These are phyloP conservation scores for Epicoccum nigrum DNA, from an alignment of 2,329 filamentous ascomycete genomes.

Conservation along the genomic window DNA sequence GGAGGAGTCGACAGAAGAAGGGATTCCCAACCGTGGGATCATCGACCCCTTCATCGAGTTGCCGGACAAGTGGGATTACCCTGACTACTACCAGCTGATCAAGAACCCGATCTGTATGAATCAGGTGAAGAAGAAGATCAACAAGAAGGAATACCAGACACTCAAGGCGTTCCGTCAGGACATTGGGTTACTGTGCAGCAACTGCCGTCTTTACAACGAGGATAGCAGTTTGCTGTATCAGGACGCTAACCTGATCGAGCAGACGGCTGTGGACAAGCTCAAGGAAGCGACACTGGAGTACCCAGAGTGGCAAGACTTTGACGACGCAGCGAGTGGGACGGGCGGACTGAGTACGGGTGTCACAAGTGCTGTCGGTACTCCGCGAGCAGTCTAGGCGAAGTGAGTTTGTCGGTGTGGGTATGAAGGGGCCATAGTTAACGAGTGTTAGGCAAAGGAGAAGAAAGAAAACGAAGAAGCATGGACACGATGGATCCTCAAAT, in stretches of 20 bases:
- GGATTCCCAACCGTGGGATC: constrained; percentile 73
- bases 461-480: no score
- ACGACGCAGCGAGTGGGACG: constrained; percentile 56
- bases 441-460: no score
- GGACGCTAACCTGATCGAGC: constrained; percentile 89
- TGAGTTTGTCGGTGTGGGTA: neutral
- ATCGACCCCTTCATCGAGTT: constrained; percentile 94
- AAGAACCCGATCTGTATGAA: constrained; percentile 94
- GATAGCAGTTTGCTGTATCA: constrained; percentile 90
- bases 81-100: constrained; percentile 95
- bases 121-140: constrained; percentile 91
- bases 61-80: constrained; percentile 85
- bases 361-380: constrained; percentile 42
- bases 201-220: constrained; percentile 96
- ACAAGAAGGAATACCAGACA: constrained; percentile 88
- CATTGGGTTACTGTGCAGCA: constrained; percentile 82
- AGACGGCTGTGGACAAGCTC: constrained; percentile 59
- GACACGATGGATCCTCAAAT: neutral
- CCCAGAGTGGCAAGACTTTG: constrained; percentile 64
- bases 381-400: constrained; percentile 28
- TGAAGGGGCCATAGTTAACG: neutral
- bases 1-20: constrained; percentile 69
- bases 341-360: constrained; percentile 52
- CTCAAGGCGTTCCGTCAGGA: constrained; percentile 82
- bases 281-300: constrained; percentile 60